Percentiles rank a stretch among this genome's conserved stretches.
phyloP scores from a whole-genome alignment of 129 eudicot species.

The Helianthus tuberosus region DNA sequence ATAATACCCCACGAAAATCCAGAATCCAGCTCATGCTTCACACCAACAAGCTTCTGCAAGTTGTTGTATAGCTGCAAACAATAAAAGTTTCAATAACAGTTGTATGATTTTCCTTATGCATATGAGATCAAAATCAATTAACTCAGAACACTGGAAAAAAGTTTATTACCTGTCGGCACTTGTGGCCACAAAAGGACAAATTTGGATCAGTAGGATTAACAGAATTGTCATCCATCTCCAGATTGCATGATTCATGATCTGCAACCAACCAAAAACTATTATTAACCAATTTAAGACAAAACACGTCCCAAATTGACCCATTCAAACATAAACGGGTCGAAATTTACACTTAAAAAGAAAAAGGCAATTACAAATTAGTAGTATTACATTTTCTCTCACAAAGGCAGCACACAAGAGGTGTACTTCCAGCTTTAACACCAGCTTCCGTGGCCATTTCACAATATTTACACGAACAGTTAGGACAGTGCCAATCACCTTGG shows the following conservation, averaged over 20 bases:
- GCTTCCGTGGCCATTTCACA: slow-evolving; percentile 53
- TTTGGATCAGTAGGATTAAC: slow-evolving; percentile 33
- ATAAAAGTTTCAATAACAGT: neutral
- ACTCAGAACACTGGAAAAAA: slow-evolving; percentile 18
- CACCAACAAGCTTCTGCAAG: slow-evolving; percentile 82
- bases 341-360: neutral
- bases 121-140: slow-evolving; percentile 7
- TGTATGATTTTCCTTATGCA: neutral
- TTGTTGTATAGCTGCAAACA: slow-evolving; percentile 60
- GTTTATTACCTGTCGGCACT: slow-evolving; percentile 68
- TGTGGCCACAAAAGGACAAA: slow-evolving; percentile 54
- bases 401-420: slow-evolving; percentile 49
- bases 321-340: neutral
- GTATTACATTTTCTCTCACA: slow-evolving; percentile 79
- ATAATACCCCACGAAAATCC: slow-evolving; percentile 92
- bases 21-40: slow-evolving; percentile 75
- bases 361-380: slow-evolving; percentile 1
- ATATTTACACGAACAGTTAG: slow-evolving; percentile 76
- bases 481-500: slow-evolving; percentile 92
- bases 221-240: slow-evolving; percentile 39
- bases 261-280: slow-evolving; percentile 26
- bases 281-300: neutral
- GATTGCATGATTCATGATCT: slow-evolving; percentile 73
- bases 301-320: neutral
- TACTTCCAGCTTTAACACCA: slow-evolving; percentile 26